Evolutionary conservation across 306 rosid species (phyloP), one percentile per base, ranked within the genome.

Genomic region (Trichosanthes truncata): DNA sequence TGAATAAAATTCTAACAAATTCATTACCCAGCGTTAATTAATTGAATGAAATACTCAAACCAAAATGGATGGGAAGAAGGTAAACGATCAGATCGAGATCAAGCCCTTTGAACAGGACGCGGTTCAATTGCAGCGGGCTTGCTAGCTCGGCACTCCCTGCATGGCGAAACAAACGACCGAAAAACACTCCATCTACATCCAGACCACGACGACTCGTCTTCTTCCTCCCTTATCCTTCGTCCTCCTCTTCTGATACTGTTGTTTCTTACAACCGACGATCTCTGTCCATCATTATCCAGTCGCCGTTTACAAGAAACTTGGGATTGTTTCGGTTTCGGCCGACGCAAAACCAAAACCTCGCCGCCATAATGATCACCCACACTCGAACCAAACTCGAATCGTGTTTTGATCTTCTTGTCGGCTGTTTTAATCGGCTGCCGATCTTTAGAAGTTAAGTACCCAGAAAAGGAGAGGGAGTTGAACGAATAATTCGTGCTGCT

Each of bases 381-480:
- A 35, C 23, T 7, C 1, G 78, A 56, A 60, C 82, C 31, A 59
- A 91, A 91, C 81, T 88, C 89, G 49, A 88, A 89, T 38, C 87
- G 90, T 38, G 82, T 83, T 84, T 79, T 82, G 80, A 71, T 81
- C 77, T 41, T 71, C 73, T 45, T 84, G 26, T 79, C 66, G 5
- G 1, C 2, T 38, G 1, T 82, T 80, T 79, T 77, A 15, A 65
- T 78, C 59, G 85, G 77, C 67, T 86, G 89, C 83, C 82, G 87
- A 78, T 91, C 89, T 80, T 91, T 89, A 72, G 87, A 74, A 49
- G 88, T 83, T 76, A 89, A 66, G 55, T 87, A 87, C 81, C 82
- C 91, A 33, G 91, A 78, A 69, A 93, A 93, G 15, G 96, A 89
- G 65, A 93, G 86, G 1, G 94, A 91, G 25, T 87, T 92, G 6